Conservation (phyloP, 306 rosid species). For the Quercus rubra region DNA sequence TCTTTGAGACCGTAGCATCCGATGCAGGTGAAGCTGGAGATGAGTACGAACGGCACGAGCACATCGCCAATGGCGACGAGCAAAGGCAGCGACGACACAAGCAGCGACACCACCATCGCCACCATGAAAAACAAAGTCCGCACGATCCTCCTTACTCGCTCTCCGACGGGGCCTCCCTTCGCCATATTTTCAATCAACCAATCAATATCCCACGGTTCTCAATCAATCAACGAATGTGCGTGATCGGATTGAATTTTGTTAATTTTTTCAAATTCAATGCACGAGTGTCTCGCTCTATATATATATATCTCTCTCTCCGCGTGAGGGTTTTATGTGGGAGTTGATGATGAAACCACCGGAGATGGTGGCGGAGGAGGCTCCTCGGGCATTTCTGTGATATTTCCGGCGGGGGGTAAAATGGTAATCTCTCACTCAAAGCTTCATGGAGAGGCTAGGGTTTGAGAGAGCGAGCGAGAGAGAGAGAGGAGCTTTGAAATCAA, state of each 20-base stretch:
- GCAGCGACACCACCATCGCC: constrained; percentile 74
- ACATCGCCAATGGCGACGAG: constrained; percentile 75
- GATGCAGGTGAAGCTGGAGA: constrained; percentile 76
- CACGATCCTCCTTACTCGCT: constrained; percentile 63
- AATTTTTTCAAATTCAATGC: too few species aligned
- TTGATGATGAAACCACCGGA: constrained; percentile 43
- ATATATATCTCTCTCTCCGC: neutral
- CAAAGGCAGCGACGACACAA: constrained; percentile 81
- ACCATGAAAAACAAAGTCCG: constrained; percentile 83
- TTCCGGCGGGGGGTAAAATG: constrained; percentile 17
- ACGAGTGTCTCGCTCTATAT: neutral
- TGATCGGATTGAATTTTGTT: neutral
- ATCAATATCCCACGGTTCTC: neutral
- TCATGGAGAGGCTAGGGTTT: constrained; percentile 30
- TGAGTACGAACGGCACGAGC: constrained; percentile 65
- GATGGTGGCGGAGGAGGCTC: constrained; percentile 33
- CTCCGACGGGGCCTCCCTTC: constrained; percentile 54
- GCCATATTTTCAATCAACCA: constrained; percentile 46
- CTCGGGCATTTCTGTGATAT: constrained; percentile 32
- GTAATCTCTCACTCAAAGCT: constrained; percentile 3
- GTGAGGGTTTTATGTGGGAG: too few species aligned
- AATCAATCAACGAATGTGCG: constrained; percentile 16
- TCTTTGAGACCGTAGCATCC: constrained; percentile 62
- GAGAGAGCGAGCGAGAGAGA: constrained; percentile 7
- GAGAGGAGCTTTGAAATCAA: constrained; percentile 14